These are phyloP conservation scores for Apiospora sp. DNA, from an alignment of 2,329 filamentous ascomycete species.

Conservation along the genomic window DNA sequence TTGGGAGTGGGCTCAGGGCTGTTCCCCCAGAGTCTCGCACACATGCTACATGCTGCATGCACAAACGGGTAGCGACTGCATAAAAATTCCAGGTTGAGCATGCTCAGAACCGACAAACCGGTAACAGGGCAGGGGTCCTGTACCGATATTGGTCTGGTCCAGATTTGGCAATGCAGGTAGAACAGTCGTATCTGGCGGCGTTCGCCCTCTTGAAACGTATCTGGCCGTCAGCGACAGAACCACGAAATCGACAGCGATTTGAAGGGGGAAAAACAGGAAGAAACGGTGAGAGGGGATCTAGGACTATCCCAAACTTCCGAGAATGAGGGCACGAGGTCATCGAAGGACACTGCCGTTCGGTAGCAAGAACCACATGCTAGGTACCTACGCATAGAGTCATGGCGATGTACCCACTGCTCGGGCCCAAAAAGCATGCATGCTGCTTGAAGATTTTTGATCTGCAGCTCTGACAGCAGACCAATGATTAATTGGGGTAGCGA, in stretches of 20 bases:
- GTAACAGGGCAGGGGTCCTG: constrained; percentile 13
- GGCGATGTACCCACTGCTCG: background rate
- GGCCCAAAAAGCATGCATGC: background rate
- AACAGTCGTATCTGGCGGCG: background rate
- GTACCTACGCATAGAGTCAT: background rate
- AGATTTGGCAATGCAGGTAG: constrained; percentile 1
- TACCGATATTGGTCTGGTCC: background rate
- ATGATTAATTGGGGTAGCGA: background rate
- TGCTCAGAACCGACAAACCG: background rate
- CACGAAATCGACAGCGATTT: background rate
- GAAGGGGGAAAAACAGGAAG: background rate
- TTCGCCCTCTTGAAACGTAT: background rate
- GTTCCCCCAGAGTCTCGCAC: background rate
- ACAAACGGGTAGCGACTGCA: constrained; percentile 8
- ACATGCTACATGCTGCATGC: constrained; percentile 9
- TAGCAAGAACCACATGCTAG: background rate
- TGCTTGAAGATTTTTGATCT: constrained; percentile 15
- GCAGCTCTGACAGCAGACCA: constrained; percentile 1
- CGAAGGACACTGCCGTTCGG: background rate
- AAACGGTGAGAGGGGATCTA: background rate
- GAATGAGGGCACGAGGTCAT: background rate
- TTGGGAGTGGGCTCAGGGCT: background rate
- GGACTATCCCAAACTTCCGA: background rate
- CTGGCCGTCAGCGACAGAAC: background rate
- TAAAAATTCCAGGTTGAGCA: background rate